A percentile compares a stretch with the other conserved stretches of the same genome.
phyloP scores from a whole-genome alignment of 2,329 filamentous ascomycete species.

The Xylariaceae sp. region DNA sequence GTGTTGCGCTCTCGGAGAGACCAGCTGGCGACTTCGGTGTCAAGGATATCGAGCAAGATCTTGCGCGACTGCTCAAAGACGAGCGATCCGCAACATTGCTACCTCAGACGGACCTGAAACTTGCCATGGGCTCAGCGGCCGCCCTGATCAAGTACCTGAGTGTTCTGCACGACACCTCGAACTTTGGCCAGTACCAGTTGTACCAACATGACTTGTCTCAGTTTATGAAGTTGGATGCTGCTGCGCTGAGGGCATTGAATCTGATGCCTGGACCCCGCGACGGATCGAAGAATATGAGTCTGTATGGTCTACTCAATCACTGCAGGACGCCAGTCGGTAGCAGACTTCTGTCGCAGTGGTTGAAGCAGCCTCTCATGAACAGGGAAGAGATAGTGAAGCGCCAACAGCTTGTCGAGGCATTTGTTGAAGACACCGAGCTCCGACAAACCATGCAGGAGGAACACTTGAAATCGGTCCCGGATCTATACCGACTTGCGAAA shows the following conservation, averaged over 20 bases:
- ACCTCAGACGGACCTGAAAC: constrained; percentile 86
- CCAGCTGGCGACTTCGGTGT: constrained; percentile 74
- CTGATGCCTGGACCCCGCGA: constrained; percentile 95
- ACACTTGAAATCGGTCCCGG: constrained; percentile 87
- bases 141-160: constrained; percentile 93
- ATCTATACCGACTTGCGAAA: constrained; percentile 90
- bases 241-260: constrained; percentile 89
- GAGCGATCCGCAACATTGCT: constrained; percentile 74
- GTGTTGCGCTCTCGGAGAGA: constrained; percentile 83
- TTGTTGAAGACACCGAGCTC: constrained; percentile 87
- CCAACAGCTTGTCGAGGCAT: constrained; percentile 92
- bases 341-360: constrained; percentile 86
- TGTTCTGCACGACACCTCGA: constrained; percentile 84
- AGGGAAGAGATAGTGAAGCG: constrained; percentile 83
- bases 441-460: constrained; percentile 96
- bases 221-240: constrained; percentile 97
- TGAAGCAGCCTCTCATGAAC: constrained; percentile 96
- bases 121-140: constrained; percentile 93
- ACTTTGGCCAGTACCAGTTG: constrained; percentile 95
- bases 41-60: constrained; percentile 93
- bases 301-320: constrained; percentile 91
- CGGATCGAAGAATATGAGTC: constrained; percentile 94
- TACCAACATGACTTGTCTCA: constrained; percentile 97
- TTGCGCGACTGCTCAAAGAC: constrained; percentile 82
- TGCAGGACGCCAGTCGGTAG: constrained; percentile 96